Base-by-base conservation (phyloP, 2,329 filamentous ascomycete species). In the Botryotinia narcissicola region DNA sequence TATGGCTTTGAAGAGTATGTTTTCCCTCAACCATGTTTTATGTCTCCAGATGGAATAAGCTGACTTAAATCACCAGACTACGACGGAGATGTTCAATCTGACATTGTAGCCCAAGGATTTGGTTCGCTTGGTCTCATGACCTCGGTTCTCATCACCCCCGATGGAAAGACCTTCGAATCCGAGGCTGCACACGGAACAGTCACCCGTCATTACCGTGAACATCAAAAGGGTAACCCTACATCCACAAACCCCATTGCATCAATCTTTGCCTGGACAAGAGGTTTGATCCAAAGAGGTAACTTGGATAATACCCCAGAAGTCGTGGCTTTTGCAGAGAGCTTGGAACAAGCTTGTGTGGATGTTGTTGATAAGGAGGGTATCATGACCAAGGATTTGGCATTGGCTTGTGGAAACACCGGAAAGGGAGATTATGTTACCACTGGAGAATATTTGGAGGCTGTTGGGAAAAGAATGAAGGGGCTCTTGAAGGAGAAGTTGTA, bases 351-450 rank as follows among this genome's bases (percentile, higher is more conserved):
- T 54, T 98, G 96, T 83, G 87, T 98, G 74, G 94, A 98, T 83
- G 95, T 95, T 40, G 96, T 99, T 78, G 93, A 98, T 82, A 84
- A 93, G 74, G 95, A 98, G 82, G 93, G 93, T 76, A 92, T 98
- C 86, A 99, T 98, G 96, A 99, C 96, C 83, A 99, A 99, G 90
- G 96, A 99, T 84, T 85, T 99, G 79, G 96, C 96, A n/a, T 89
- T 98, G 74, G 93, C 95, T 67, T 96, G 93, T 83, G 96, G 96
- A 80, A 95, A 95, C 88, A 94, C 92, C 80, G 91, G 89, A 75
- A 89, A 93, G 78, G 89, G 89, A 79, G 91, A 93, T 81, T 98
- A 95, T 85, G 96, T 97, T 78, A 98, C 94, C 71, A 98, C 95
- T 73, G 89, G 87, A 78, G 92, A 97, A 86, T 99, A 98, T 86